Conservation (phyloP, 2,329 filamentous ascomycete species). For the Cladosporium phlei region DNA sequence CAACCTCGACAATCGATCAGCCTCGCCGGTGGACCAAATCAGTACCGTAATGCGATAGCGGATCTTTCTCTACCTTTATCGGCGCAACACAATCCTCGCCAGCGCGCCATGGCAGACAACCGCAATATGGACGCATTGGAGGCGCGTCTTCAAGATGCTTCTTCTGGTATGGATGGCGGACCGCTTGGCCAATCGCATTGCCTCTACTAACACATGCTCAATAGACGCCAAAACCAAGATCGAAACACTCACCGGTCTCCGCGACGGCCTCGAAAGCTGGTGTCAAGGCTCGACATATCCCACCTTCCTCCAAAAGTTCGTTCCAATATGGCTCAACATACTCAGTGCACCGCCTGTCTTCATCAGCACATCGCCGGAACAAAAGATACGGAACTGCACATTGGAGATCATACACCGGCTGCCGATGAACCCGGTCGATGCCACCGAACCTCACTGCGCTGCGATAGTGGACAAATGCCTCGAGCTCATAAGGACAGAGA, state of each 20-base stretch:
- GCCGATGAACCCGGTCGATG: slow-evolving; percentile 58
- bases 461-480: slow-evolving; percentile 89
- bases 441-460: slow-evolving; percentile 80
- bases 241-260: slow-evolving; percentile 76
- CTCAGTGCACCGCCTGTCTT: slow-evolving; percentile 84
- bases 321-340: slow-evolving; percentile 84
- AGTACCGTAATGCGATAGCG: slow-evolving; percentile 11
- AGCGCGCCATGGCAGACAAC: slow-evolving; percentile 31
- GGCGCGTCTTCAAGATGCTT: slow-evolving; percentile 43
- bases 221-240: slow-evolving; percentile 76
- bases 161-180: slow-evolving; percentile 12
- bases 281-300: slow-evolving; percentile 71
- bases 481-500: slow-evolving; percentile 81
- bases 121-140: slow-evolving; percentile 44
- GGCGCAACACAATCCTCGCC: slow-evolving; percentile 8
- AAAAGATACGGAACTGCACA: slow-evolving; percentile 88
- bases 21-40: neutral
- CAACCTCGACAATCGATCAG: neutral
- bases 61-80: neutral
- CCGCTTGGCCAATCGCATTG: neutral
- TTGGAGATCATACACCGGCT: slow-evolving; percentile 92
- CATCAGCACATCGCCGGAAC: slow-evolving; percentile 82
- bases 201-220: neutral
- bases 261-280: slow-evolving; percentile 88
- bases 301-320: slow-evolving; percentile 76